phyloP scores from a whole-genome alignment of 202 grass and related monocot genomes.

The Carex arenaria region DNA sequence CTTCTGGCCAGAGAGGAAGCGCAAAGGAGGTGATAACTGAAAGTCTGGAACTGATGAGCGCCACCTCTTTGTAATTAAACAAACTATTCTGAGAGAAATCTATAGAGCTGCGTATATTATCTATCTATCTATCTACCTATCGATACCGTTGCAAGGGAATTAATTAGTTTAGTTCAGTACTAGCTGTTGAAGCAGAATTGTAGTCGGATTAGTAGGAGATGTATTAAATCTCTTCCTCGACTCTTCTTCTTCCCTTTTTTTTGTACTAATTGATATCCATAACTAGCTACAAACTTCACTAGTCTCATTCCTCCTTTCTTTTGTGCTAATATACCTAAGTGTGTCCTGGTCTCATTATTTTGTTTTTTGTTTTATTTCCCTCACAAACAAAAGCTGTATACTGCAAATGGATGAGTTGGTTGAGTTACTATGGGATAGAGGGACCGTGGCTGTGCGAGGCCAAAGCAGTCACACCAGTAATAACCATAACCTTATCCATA shows the following conservation, averaged over 20 bases:
- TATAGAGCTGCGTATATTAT: no score
- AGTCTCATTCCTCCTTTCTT: slow-evolving; percentile 18
- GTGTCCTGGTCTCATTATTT: slow-evolving; percentile 3
- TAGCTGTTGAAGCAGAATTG: background rate
- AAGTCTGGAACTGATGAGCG: no score
- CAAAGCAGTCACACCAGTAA: slow-evolving; percentile 19
- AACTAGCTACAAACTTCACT: background rate
- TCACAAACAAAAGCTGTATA: background rate
- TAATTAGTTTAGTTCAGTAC: no score
- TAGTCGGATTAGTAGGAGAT: background rate
- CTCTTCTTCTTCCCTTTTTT: slow-evolving; percentile 3
- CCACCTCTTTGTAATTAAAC: background rate
- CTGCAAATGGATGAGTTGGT: slow-evolving; percentile 38
- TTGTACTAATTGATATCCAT: background rate
- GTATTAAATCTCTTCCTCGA: background rate
- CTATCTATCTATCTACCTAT: no score
- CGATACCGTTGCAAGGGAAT: no score
- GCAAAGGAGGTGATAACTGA: no score
- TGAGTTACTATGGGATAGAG: slow-evolving; percentile 70
- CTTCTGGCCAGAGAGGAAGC: no score
- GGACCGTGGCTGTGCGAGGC: slow-evolving; percentile 45
- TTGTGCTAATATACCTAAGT: background rate
- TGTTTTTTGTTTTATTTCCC: background rate
- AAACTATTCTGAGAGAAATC: background rate
- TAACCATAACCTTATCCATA: no score